Evolutionary conservation across 441 rosid species (phyloP).

Genomic region (Erodium texanum): DNA sequence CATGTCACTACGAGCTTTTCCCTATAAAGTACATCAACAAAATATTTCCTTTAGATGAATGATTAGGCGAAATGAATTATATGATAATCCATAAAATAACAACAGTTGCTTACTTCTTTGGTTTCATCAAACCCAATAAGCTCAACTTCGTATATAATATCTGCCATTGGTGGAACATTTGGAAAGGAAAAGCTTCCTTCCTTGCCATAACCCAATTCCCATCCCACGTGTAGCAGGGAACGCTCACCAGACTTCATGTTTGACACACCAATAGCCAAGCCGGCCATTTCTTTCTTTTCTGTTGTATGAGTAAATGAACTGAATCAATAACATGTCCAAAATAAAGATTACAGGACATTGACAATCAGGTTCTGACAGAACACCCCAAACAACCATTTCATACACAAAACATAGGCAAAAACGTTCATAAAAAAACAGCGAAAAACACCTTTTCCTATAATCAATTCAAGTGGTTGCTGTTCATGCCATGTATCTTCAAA

Average conservation of each 20-base stretch:
- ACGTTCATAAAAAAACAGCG: not conserved
- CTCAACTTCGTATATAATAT: constrained; percentile 77
- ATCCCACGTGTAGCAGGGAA: constrained; percentile 63
- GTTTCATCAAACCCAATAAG: constrained; percentile 91
- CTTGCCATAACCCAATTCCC: constrained; percentile 90
- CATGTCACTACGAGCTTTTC: constrained; percentile 89
- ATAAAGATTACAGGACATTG: constrained; percentile 4
- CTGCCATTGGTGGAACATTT: constrained; percentile 85
- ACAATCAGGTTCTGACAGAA: not conserved
- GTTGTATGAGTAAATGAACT: constrained; percentile 20
- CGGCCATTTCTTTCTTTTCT: constrained; percentile 85
- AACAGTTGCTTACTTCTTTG: constrained; percentile 53
- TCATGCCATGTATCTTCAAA: constrained; percentile 89
- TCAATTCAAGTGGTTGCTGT: constrained; percentile 70
- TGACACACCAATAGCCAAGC: constrained; percentile 79
- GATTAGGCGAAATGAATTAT: not conserved
- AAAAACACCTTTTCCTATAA: constrained; percentile 71
- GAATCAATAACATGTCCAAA: constrained; percentile 11
- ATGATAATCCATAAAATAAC: constrained; percentile 6
- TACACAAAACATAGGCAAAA: not conserved
- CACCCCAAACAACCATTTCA: not conserved
- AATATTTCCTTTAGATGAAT: constrained; percentile 7
- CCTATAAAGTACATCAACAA: constrained; percentile 35
- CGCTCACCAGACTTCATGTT: constrained; percentile 89
- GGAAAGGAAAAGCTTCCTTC: constrained; percentile 95